These are phyloP conservation scores for Phytopythium cucurbitacearum DNA, from an alignment of 352 stramenopile species.

Conservation along the genomic window DNA sequence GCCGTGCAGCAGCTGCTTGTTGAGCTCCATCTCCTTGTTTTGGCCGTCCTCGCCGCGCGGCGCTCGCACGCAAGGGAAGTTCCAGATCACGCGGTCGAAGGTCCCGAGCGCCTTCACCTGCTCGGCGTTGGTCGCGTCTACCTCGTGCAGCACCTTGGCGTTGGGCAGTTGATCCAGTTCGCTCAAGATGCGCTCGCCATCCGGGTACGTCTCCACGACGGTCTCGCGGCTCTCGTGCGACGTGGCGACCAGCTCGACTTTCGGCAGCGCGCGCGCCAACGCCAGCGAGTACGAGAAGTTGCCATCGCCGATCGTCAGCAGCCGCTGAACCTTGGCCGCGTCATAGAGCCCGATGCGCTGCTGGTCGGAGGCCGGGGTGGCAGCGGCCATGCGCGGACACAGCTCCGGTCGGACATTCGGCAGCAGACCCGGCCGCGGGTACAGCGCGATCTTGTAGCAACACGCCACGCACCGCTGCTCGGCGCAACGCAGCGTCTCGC, in stretches of 20 bases:
- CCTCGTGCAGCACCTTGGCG: constrained; percentile 76
- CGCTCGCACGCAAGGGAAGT: constrained; percentile 94
- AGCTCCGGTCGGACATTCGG: constrained; percentile 77
- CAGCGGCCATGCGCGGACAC: constrained; percentile 43
- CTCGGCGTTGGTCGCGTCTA: constrained; percentile 87
- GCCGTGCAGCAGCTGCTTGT: constrained; percentile 87
- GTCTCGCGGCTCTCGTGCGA: constrained; percentile 90
- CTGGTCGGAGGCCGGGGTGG: neutral
- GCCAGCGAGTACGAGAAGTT: constrained; percentile 96
- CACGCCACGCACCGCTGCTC: constrained; percentile 77
- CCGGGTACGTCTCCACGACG: constrained; percentile 88
- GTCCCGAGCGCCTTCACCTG: constrained; percentile 64
- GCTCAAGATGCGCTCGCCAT: constrained; percentile 74
- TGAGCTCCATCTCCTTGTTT: constrained; percentile 94
- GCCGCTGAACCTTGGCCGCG: constrained; percentile 28
- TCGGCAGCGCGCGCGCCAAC: constrained; percentile 58
- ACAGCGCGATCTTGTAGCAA: constrained; percentile 85
- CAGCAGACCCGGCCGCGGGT: constrained; percentile 44
- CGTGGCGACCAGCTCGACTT: constrained; percentile 79
- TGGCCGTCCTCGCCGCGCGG: constrained; percentile 93
- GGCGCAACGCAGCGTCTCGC: constrained; percentile 64
- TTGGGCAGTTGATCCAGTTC: constrained; percentile 60
- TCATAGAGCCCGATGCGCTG: constrained; percentile 58
- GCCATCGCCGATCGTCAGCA: constrained; percentile 94
- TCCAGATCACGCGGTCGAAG: constrained; percentile 95